Percentiles rank a stretch among this genome's conserved stretches.
phyloP scores from a whole-genome alignment of 169 alveolate genomes.

The Cyclospora cayetanensis region DNA sequence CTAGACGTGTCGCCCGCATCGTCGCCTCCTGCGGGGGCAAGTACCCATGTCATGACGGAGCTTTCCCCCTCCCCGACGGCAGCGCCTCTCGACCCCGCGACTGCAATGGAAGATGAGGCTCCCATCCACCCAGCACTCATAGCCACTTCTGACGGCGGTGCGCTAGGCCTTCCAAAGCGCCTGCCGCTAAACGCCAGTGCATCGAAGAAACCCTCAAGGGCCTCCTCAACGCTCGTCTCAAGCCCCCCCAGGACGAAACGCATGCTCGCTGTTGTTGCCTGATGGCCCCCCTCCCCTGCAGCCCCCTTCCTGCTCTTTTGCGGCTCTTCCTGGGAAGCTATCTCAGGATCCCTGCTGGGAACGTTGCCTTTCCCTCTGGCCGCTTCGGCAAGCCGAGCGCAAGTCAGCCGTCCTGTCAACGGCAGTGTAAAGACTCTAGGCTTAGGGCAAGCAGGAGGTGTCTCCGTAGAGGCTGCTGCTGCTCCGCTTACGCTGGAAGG shows the following conservation, averaged over 20 bases:
- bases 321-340: neutral
- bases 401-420: too few relatives aligned
- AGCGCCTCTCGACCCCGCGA: neutral
- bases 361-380: neutral
- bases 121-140: too few relatives aligned
- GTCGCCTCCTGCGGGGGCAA: neutral
- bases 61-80: neutral
- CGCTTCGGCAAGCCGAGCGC: too few relatives aligned
- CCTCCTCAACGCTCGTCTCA: neutral
- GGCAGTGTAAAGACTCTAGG: too few relatives aligned
- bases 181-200: neutral
- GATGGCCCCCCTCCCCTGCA: neutral
- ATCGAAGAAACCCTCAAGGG: neutral
- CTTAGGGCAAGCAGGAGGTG: too few relatives aligned
- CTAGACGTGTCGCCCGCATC: neutral
- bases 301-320: neutral
- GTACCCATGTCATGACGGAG: slow-evolving; percentile 10
- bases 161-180: neutral
- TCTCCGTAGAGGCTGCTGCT: too few relatives aligned
- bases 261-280: neutral
- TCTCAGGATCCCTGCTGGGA: neutral
- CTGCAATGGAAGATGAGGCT: too few relatives aligned
- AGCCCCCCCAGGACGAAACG: slow-evolving; percentile 21
- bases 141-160: neutral
- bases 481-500: too few relatives aligned